A percentile compares a stretch with the other conserved stretches of the same genome.
Evolutionary conservation across 2,329 filamentous ascomycete genomes (phyloP).

Genomic region (Colletotrichum simmondsii): DNA sequence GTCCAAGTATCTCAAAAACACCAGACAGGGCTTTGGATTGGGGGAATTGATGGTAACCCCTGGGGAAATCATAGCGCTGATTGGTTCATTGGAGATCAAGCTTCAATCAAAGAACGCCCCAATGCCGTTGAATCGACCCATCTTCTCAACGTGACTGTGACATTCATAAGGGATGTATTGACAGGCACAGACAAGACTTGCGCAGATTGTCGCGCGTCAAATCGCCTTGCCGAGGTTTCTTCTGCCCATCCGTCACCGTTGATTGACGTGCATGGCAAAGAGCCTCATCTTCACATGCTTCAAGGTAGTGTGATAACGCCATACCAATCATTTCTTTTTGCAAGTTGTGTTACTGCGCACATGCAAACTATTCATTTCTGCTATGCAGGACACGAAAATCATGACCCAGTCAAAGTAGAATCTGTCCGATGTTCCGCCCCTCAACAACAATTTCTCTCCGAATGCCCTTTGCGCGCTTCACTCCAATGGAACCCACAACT

Average conservation of each 20-base stretch:
- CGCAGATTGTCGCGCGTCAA: background rate
- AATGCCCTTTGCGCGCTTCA: background rate
- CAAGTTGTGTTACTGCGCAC: background rate
- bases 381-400: background rate
- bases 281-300: constrained; percentile 2
- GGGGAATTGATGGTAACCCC: background rate
- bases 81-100: background rate
- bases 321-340: background rate
- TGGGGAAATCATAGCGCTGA: background rate
- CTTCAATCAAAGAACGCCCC: background rate
- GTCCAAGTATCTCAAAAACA: background rate
- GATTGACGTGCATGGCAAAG: background rate
- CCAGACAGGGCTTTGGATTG: background rate
- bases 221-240: background rate
- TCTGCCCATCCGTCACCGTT: background rate
- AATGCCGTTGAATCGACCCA: background rate
- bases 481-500: background rate
- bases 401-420: background rate
- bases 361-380: background rate
- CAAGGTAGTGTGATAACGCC: background rate
- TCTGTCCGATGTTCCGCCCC: background rate
- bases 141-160: background rate
- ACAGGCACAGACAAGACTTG: background rate
- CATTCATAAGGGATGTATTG: background rate
- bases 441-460: background rate